phyloP scores from a whole-genome alignment of 257 asterid genomes.

The Rubia yunnanensis region DNA sequence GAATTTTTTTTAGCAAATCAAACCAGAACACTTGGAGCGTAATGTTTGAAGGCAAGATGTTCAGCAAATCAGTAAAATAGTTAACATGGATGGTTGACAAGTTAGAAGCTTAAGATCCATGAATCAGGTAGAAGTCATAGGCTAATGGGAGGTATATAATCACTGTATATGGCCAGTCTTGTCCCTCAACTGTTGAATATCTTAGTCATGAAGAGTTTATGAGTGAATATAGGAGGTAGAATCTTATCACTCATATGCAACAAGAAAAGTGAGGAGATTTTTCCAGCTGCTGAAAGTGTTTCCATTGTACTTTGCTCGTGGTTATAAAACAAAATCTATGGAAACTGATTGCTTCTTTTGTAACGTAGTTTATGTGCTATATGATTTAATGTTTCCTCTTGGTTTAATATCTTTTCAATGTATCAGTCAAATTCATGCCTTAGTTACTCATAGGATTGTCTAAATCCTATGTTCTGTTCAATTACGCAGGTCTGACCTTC shows the following conservation, averaged over 20 bases:
- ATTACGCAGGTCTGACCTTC: constrained; percentile 74
- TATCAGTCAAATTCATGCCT: neutral
- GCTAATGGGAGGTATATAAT: neutral
- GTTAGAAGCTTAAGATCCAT: neutral
- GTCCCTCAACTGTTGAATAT: neutral
- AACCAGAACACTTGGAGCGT: neutral
- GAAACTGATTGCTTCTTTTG: neutral
- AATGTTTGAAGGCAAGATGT: neutral
- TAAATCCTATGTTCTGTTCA: constrained; percentile 4
- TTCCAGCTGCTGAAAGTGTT: neutral
- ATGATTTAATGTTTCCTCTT: neutral
- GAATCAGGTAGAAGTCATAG: neutral
- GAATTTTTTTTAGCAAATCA: neutral
- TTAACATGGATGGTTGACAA: neutral
- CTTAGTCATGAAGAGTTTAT: neutral
- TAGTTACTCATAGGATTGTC: neutral
- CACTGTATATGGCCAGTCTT: neutral
- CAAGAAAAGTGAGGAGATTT: neutral
- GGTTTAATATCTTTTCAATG: neutral
- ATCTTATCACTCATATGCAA: neutral
- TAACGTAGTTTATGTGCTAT: neutral
- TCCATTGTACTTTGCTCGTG: neutral
- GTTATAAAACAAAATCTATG: neutral
- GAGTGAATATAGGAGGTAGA: neutral
- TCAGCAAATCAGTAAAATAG: neutral